Evolutionary conservation across 169 alveolate genomes (phyloP), one percentile per base, ranked within the genome.

Genomic region (Babesia divergens): DNA sequence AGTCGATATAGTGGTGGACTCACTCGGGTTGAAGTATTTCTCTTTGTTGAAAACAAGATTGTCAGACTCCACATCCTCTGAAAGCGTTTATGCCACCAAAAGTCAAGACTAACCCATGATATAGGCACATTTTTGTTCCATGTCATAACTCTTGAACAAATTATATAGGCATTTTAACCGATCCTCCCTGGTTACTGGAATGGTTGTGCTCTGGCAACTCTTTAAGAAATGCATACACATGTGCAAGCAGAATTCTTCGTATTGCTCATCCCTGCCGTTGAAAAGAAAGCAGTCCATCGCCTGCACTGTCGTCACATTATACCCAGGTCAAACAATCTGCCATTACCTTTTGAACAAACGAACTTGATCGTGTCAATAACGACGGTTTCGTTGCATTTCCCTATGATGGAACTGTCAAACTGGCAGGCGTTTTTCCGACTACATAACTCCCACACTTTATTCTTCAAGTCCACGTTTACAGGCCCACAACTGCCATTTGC

Each of bases 281-380:
- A 80, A 68, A 3, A 80, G 62, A 0, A 52, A 35, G 59, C 88
- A 80, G 37, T 70, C 80, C 47, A 47, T 53, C 20, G 50, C 70
- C 13, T 24, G 66, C 31, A 65, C 88, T 77, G 50, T 0, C 31
- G 18, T 3, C 20, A 16, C 22, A 49, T 54, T 37, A 62, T 28
- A 35, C 29, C 32, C n/a, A 29, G 29, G 14, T 6, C 2, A 13
- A 60, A 8, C n/a, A n/a, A 16, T 13, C 13, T n/a, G 6, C 22
- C 38, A 71, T 54, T 2, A 80, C 88, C 54, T 52, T 59, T 69
- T 6, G 18, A 6, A 40, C 88, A 80, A 6, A 34, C 24, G 46
- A 3, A 35, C 59, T 38, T 42, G n/a, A 71, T 8, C 7, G 7
- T n/a, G 20, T 47, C 18, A 5, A 46, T 26, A n/a, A 13, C 37